phyloP scores from a whole-genome alignment of 805 yeast genomes.

The Brettanomyces sp. region DNA sequence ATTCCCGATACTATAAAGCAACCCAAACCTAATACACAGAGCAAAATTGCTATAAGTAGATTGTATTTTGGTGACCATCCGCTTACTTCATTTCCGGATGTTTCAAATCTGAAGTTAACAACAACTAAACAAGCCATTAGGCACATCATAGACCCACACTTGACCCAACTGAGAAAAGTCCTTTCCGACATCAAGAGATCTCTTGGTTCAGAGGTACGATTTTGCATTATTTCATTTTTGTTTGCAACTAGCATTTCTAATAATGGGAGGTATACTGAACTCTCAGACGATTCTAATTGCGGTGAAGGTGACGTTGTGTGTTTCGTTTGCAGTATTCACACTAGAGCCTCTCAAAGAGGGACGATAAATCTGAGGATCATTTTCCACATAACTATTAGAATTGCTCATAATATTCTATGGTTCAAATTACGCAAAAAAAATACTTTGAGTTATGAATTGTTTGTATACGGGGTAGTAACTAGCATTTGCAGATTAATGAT shows the following conservation, averaged over 20 bases:
- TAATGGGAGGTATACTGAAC: no score
- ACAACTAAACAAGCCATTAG: slow-evolving; percentile 39
- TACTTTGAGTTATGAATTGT: no score
- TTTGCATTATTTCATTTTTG: slow-evolving; percentile 21
- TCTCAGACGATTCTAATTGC: no score
- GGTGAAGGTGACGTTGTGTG: no score
- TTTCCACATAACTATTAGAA: no score
- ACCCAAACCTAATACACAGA: slow-evolving; percentile 29
- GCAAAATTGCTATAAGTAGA: slow-evolving; percentile 23
- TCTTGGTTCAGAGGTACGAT: slow-evolving; percentile 40
- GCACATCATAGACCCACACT: slow-evolving; percentile 35
- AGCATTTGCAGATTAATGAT: no score
- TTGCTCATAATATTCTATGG: no score
- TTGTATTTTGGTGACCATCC: slow-evolving; percentile 3
- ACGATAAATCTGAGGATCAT: no score
- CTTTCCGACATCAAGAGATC: slow-evolving; percentile 47
- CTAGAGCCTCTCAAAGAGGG: no score
- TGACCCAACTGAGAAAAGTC: slow-evolving; percentile 39
- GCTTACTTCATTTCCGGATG: slow-evolving; percentile 14
- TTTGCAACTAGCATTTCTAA: slow-evolving; percentile 4
- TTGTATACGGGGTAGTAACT: no score
- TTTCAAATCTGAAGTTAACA: slow-evolving; percentile 34
- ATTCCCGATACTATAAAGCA: slow-evolving; percentile 29
- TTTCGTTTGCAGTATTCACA: no score
- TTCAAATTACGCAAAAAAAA: no score